Evolutionary conservation across 345 rosid species (phyloP).

Genomic region (Ceriops tagal): DNA sequence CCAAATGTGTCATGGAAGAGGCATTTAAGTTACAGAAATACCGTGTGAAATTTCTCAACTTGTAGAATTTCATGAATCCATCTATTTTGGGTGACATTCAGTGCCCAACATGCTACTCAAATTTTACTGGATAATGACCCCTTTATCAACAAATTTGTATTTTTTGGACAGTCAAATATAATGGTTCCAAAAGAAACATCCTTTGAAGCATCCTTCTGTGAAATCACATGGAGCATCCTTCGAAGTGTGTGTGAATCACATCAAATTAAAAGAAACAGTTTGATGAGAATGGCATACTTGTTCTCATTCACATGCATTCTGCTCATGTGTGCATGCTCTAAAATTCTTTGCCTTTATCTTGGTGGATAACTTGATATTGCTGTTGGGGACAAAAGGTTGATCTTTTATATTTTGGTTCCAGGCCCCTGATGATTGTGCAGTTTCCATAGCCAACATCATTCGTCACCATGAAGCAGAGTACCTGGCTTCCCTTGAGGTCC

Average conservation of each 20-base stretch:
- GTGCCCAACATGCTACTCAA: neutral
- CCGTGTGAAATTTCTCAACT: neutral
- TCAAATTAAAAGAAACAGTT: too few relatives aligned
- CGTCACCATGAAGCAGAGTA: constrained; percentile 92
- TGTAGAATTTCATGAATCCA: neutral
- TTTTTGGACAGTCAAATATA: too few relatives aligned
- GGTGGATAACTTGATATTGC: too few relatives aligned
- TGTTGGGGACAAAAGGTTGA: neutral
- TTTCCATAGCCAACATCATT: constrained; percentile 58
- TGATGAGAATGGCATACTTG: too few relatives aligned
- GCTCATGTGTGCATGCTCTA: too few relatives aligned
- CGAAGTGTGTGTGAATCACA: too few relatives aligned
- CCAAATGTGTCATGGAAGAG: neutral
- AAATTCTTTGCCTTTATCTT: too few relatives aligned
- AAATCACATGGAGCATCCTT: too few relatives aligned
- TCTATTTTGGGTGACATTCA: neutral
- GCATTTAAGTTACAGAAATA: neutral
- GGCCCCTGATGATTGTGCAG: constrained; percentile 85
- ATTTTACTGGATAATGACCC: neutral
- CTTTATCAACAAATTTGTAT: too few relatives aligned
- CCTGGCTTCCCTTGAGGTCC: constrained; percentile 83
- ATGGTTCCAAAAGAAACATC: too few relatives aligned
- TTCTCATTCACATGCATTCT: too few relatives aligned
- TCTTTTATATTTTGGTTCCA: constrained; percentile 33
- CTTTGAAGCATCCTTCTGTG: too few relatives aligned